These are phyloP conservation scores for Dendrobium chrysotoxum DNA, from an alignment of 106 monocot species.

Conservation along the genomic window DNA sequence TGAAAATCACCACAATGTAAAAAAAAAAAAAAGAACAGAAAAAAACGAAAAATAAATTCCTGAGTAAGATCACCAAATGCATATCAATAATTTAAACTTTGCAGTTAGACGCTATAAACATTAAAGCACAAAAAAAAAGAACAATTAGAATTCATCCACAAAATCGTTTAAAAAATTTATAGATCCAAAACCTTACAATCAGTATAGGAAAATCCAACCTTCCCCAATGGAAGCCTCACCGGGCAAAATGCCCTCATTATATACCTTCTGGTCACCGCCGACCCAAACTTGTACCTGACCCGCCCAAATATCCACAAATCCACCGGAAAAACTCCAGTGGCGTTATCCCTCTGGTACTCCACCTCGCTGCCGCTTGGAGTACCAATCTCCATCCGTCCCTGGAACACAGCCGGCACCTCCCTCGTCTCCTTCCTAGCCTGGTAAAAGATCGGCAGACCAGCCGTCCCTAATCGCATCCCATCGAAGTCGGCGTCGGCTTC, in stretches of 20 bases:
- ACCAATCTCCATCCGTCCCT: not conserved
- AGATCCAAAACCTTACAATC: not conserved
- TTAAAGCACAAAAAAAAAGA: not conserved
- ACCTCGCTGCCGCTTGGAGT: too few species aligned
- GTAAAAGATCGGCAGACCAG: conserved; percentile 14
- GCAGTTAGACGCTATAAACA: too few species aligned
- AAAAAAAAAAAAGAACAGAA: too few species aligned
- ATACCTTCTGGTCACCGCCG: conserved; percentile 1
- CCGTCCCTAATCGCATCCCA: conserved; percentile 10
- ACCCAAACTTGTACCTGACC: conserved; percentile 7
- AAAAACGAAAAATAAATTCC: too few species aligned
- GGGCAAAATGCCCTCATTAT: not conserved
- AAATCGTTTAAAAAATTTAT: not conserved
- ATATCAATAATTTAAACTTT: too few species aligned
- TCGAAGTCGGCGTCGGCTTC: conserved; percentile 28
- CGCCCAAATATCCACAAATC: not conserved
- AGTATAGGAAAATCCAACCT: not conserved
- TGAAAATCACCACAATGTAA: too few species aligned
- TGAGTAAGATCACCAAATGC: too few species aligned
- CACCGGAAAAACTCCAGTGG: not conserved
- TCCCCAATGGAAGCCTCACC: not conserved
- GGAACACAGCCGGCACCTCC: not conserved
- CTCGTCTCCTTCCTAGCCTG: conserved; percentile 7
- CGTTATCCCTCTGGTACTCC: conserved; percentile 1
- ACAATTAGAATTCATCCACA: not conserved